Evolutionary conservation across 305 asterid species (phyloP), one percentile per base, ranked within the genome.

Genomic region (Striga hermonthica): DNA sequence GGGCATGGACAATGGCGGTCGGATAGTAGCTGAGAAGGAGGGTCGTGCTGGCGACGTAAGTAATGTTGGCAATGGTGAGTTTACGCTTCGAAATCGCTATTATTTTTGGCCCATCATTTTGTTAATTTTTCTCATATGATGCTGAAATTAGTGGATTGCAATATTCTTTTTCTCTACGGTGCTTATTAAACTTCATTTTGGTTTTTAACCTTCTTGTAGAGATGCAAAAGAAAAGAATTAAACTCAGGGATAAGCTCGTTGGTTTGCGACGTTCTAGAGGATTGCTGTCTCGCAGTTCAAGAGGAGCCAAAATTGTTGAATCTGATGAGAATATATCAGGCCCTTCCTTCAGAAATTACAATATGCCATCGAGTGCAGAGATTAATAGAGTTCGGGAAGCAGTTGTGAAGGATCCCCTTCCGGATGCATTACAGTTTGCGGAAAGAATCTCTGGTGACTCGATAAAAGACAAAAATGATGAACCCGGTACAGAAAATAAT

Each of bases 341-440:
- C 39, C 66, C 73, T 12, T 75, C 83, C 11, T 5, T 22, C 63
- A 66, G 38, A 57, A 74, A 65, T 35, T 43, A 37, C n/a, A 66
- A 71, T 35, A 13, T 76, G 16, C 81, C 59, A 45, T 11, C 68
- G 48, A 76, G 81, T 39, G 81, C 77, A 52, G 85, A 84, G 76
- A 78, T 86, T 64, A 56, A 69, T 59, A 76, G 49, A 74, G 82
- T 77, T 57, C 81, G 67, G 62, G 72, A 80, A 69, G 84, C 88
- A 15, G 78, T 66, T 64, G 96, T 86, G 12, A 78, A 73, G 68
- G 96, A 92, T 72, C 96, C 97, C 6, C 89, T 87, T 63, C 96
- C 95, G 4, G 87, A 83, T 37, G 95, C 96, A 55, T 49, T 84
- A 60, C 72, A 56, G 62, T 7, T 68, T 58, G 91, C 96, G 35